phyloP scores from a whole-genome alignment of 305 asterid genomes.

The Ilex paraguariensis region DNA sequence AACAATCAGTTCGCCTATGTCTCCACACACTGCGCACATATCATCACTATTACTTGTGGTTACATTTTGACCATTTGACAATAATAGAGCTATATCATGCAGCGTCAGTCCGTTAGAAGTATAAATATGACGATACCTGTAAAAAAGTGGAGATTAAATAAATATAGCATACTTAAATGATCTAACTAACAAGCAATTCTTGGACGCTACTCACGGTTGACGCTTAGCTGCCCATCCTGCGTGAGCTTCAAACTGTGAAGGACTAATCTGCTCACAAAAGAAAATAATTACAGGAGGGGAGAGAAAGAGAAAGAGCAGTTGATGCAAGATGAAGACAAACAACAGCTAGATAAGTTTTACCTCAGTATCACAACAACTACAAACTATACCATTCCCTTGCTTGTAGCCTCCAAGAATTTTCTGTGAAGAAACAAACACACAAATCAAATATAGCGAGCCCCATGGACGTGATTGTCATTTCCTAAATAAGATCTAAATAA shows the following conservation, averaged over 20 bases:
- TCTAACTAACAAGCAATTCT: slow-evolving; percentile 3
- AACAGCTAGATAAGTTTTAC: slow-evolving; percentile 24
- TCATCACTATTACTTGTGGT: slow-evolving; percentile 76
- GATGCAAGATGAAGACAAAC: too few relatives aligned
- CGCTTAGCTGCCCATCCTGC: slow-evolving; percentile 99
- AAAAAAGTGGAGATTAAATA: slow-evolving; percentile 10
- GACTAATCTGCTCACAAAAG: slow-evolving; percentile 66
- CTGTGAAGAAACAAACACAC: slow-evolving; percentile 37
- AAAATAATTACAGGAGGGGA: slow-evolving; percentile 13
- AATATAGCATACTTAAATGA: slow-evolving; percentile 5
- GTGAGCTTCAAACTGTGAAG: slow-evolving; percentile 95
- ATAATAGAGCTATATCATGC: slow-evolving; percentile 91
- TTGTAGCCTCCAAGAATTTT: slow-evolving; percentile 91
- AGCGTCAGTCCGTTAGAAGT: slow-evolving; percentile 85
- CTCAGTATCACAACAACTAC: slow-evolving; percentile 86
- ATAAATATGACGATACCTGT: slow-evolving; percentile 93
- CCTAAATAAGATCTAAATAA: not conserved
- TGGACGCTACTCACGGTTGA: slow-evolving; percentile 72
- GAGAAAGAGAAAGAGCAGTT: slow-evolving; percentile 4
- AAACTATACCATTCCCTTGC: slow-evolving; percentile 88
- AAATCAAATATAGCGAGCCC: slow-evolving; percentile 9
- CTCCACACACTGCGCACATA: slow-evolving; percentile 95
- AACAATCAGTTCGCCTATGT: slow-evolving; percentile 63
- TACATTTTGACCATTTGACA: slow-evolving; percentile 81
- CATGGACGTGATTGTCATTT: too few relatives aligned